Base-by-base conservation (phyloP, 1,284 basidiomycete genomes). In the Ustilago curta region DNA sequence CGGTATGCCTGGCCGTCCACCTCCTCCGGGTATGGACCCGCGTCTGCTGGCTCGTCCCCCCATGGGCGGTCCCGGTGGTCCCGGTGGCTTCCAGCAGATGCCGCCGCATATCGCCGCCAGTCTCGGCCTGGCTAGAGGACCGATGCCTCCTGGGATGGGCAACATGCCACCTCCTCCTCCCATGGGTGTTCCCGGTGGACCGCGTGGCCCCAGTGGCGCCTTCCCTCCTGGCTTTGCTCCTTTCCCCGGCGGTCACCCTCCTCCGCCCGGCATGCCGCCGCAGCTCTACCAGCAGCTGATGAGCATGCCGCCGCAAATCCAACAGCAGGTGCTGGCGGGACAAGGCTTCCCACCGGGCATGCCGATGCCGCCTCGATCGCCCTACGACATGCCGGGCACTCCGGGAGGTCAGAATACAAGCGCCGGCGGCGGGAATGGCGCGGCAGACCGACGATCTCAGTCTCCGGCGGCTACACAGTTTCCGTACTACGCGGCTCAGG, bases 271-370 rank as follows among this genome's bases (percentile, higher is more conserved):
- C 6, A 74, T 81, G 61, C 79, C 79, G 27, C 75, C 76, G 19
- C 79, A 81, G 53, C 42, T 81, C 37, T 79, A 81, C 64, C 79
- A 81, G 63, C 79, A 81, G 49, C 58, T 81, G 52, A 81, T 81
- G 79, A 66, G 56, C 57, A 66, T 81, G 58, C 79, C 79, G 8
- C 79, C 79, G 29, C 79, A 81, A 54, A 76, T 79, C 31, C 79
- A 81, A 59, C 77, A 79, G 59, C 78, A 80, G 44, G 56, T 79
- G 16, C 47, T 81, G 23, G 59, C 74, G 3, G 68, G 66, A 3
- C 66, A 70, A 23, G 61, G 52, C 4, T 72, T 69, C 59, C 56
- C 65, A 4, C 62, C 66, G 14, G 69, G 56, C 1, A 73, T 73
- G 65, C 59, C 64, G 12, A 42, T 35, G 12, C 65, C 64, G 14